A percentile compares a stretch with the other conserved stretches of the same genome.
phyloP scores from a whole-genome alignment of 2,329 filamentous ascomycete species.

The Aureobasidium sp. region DNA sequence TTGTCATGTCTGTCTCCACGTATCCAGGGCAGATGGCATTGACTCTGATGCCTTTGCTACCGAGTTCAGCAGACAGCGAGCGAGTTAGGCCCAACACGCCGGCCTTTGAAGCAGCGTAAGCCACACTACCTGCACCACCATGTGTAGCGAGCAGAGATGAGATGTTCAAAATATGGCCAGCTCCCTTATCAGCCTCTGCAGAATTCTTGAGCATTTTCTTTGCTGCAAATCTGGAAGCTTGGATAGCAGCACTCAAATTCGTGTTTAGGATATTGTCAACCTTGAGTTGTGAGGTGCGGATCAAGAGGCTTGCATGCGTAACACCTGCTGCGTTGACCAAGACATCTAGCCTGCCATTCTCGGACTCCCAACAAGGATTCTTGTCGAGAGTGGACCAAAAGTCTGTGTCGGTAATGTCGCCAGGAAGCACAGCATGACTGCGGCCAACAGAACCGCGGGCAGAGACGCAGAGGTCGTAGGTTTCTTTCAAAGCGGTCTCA shows the following conservation, averaged over 20 bases:
- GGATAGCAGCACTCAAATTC: slow-evolving; percentile 63
- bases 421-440: neutral
- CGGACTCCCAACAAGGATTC: neutral
- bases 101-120: slow-evolving; percentile 33
- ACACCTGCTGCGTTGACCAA: slow-evolving; percentile 77
- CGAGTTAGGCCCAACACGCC: slow-evolving; percentile 20
- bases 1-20: slow-evolving; percentile 22
- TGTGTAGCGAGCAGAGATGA: slow-evolving; percentile 66
- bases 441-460: neutral
- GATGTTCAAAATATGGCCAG: slow-evolving; percentile 63
- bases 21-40: slow-evolving; percentile 42
- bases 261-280: slow-evolving; percentile 56
- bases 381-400: slow-evolving; percentile 16
- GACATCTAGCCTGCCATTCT: slow-evolving; percentile 38
- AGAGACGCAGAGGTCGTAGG: neutral
- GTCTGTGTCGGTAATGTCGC: slow-evolving; percentile 12
- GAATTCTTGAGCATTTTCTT: slow-evolving; percentile 41
- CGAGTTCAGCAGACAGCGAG: slow-evolving; percentile 24
- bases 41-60: slow-evolving; percentile 57
- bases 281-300: slow-evolving; percentile 43
- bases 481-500: slow-evolving; percentile 2
- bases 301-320: slow-evolving; percentile 57
- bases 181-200: neutral
- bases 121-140: slow-evolving; percentile 56
- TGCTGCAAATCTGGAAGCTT: slow-evolving; percentile 50